Evolutionary conservation across 805 yeast genomes (phyloP).

Genomic region (Yamadazyma sp.): DNA sequence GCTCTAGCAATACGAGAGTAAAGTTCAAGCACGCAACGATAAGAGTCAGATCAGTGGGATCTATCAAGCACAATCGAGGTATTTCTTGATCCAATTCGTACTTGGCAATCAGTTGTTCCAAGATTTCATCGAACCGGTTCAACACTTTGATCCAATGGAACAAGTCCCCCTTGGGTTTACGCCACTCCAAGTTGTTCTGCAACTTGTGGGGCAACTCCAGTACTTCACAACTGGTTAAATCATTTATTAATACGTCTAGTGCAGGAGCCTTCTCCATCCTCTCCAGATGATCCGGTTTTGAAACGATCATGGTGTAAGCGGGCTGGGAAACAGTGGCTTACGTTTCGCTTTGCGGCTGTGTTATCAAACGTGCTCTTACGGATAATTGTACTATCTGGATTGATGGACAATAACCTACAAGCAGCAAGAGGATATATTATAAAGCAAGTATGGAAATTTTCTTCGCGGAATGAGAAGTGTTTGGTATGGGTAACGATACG

Average conservation of each 20-base stretch:
- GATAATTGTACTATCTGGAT: no score
- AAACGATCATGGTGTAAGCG: constrained; percentile 34
- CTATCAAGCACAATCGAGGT: constrained; percentile 48
- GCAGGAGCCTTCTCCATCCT: constrained; percentile 30
- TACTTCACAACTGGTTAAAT: constrained; percentile 36
- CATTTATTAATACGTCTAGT: constrained; percentile 32
- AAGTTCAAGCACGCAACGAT: constrained; percentile 58
- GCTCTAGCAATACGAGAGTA: constrained; percentile 61
- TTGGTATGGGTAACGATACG: no score
- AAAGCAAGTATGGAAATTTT: no score
- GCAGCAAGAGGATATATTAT: no score
- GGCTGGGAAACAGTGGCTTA: no score
- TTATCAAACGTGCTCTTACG: no score
- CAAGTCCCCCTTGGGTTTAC: constrained; percentile 65
- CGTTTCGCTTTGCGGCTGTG: no score
- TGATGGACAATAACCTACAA: no score
- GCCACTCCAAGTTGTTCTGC: constrained; percentile 48
- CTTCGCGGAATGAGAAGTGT: no score
- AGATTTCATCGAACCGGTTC: constrained; percentile 69
- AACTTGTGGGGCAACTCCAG: constrained; percentile 43
- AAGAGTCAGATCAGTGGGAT: constrained; percentile 44
- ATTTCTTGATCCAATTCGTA: constrained; percentile 50
- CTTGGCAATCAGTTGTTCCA: constrained; percentile 53
- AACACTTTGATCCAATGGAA: constrained; percentile 75
- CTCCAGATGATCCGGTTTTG: constrained; percentile 28